Evolutionary conservation across 2,329 filamentous ascomycete genomes (phyloP).

Genomic region (Lasiodiplodia theobromae): DNA sequence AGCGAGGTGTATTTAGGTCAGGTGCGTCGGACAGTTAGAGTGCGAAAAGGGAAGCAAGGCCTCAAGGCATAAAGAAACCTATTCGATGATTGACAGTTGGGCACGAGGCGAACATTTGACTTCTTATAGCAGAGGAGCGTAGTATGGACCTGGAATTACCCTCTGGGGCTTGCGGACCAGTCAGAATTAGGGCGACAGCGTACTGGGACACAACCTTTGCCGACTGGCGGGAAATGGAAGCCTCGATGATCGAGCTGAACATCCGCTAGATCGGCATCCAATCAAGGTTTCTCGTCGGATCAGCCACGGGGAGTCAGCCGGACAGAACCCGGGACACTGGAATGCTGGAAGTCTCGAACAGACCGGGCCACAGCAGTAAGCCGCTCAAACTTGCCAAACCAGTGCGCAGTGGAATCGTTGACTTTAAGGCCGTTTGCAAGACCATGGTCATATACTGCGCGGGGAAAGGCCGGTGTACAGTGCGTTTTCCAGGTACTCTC

Average conservation of each 20-base stretch:
- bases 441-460: background rate
- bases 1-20: background rate
- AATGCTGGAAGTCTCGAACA: background rate
- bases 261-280: constrained; percentile 3
- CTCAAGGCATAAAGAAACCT: background rate
- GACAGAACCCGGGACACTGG: constrained; percentile 10
- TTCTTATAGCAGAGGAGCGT: constrained; percentile 1
- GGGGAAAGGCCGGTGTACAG: background rate
- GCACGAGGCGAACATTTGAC: background rate
- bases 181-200: background rate
- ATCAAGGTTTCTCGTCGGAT: constrained; percentile 12
- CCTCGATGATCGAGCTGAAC: constrained; percentile 9
- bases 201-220: constrained; percentile 3
- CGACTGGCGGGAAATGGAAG: constrained; percentile 13
- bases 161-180: background rate
- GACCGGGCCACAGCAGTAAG: background rate
- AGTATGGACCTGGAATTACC: background rate
- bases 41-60: background rate
- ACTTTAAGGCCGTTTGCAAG: background rate
- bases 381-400: background rate
- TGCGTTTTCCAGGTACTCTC: background rate
- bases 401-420: background rate
- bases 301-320: constrained; percentile 22
- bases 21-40: background rate
- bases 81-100: background rate